Evolutionary conservation across 352 stramenopile genomes (phyloP).

Genomic region (Pythium volutum): DNA sequence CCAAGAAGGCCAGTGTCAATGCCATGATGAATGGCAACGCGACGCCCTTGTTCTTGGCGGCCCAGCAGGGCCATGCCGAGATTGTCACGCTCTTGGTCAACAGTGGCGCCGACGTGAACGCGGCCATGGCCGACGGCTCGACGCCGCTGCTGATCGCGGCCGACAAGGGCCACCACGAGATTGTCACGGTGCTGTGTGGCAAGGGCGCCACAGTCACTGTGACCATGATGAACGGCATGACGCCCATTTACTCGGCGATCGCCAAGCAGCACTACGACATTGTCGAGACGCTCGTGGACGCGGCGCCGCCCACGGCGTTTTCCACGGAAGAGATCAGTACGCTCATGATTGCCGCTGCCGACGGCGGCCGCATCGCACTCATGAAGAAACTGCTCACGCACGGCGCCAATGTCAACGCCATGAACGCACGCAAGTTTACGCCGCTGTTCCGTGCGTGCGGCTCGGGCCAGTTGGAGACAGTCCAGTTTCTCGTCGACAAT

Average conservation of each 20-base stretch:
- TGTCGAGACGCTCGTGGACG: slow-evolving; percentile 23
- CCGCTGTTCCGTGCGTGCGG: slow-evolving; percentile 29
- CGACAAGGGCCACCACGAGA: slow-evolving; percentile 66
- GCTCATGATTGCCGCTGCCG: slow-evolving; percentile 28
- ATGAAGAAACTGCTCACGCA: slow-evolving; percentile 22
- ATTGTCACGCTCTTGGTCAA: slow-evolving; percentile 15
- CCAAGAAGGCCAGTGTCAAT: slow-evolving; percentile 49
- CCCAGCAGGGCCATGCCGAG: slow-evolving; percentile 56
- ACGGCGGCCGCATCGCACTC: slow-evolving; percentile 21
- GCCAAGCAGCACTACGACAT: slow-evolving; percentile 47
- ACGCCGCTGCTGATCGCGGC: slow-evolving; percentile 78
- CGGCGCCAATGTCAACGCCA: slow-evolving; percentile 26
- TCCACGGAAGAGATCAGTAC: slow-evolving; percentile 19
- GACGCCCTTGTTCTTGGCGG: slow-evolving; percentile 75
- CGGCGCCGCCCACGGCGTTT: slow-evolving; percentile 7
- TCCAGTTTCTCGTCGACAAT: slow-evolving; percentile 50
- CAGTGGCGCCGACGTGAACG: slow-evolving; percentile 27
- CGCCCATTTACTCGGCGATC: slow-evolving; percentile 72
- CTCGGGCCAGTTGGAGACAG: slow-evolving; percentile 54
- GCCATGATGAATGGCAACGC: slow-evolving; percentile 37
- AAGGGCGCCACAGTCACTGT: slow-evolving; percentile 51
- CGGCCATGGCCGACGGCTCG: slow-evolving; percentile 70
- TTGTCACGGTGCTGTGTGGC: slow-evolving; percentile 45
- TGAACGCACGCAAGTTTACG: slow-evolving; percentile 27
- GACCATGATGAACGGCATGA: slow-evolving; percentile 69